Base-by-base conservation (phyloP, 2,329 filamentous ascomycete genomes). In the Claviceps pazoutovae region DNA sequence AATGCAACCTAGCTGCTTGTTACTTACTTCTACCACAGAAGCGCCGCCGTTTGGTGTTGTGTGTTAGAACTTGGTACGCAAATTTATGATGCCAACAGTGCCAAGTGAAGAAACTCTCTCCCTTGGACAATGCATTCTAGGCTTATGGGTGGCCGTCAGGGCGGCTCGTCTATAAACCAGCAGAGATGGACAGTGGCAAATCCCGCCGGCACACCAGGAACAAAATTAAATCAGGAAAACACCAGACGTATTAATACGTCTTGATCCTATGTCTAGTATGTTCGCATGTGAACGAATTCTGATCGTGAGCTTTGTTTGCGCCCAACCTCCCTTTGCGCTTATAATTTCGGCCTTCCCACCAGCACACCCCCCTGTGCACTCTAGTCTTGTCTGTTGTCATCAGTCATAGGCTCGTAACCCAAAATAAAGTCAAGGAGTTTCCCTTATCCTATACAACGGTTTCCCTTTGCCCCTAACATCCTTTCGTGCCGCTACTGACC, bases 321-420 rank as follows among this genome's bases (percentile, higher is more conserved):
- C 16, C 7, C 16, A 6, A n/a, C 39, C 9, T 17, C 39, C 39
- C 39, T 14, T 43, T 16, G 8, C 5, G 21, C 13, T 43, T 14
- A 16, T 43, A 34, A 9, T 11, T 34, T 34, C 11, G 30, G 30
- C 9, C 30, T 11, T 34, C 39, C 8, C 39, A 17, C 39, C 16
- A n/a, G 19, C 21, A 14, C n/a, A 5, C 14, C 4, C 17, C 14
- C 19, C 19, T 41, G 13, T 49, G 41, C 48, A 46, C 46, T 44
- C 45, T 52, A 52, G 46, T 41, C 30, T 34, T 34, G 26, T 44
- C 17, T 37, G 51, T 51, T 48, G 26, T 55, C 34, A 51, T 56
- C 41, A 55, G 49, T 53, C 53, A 49, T 56, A 51, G 50, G 13
- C 36, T 38, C 34, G 13, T n/a, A 26, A 26, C 8, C 43, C 21